Evolutionary conservation across 148 eudicot species (phyloP).

Genomic region (Rhododendron ferrugineum): DNA sequence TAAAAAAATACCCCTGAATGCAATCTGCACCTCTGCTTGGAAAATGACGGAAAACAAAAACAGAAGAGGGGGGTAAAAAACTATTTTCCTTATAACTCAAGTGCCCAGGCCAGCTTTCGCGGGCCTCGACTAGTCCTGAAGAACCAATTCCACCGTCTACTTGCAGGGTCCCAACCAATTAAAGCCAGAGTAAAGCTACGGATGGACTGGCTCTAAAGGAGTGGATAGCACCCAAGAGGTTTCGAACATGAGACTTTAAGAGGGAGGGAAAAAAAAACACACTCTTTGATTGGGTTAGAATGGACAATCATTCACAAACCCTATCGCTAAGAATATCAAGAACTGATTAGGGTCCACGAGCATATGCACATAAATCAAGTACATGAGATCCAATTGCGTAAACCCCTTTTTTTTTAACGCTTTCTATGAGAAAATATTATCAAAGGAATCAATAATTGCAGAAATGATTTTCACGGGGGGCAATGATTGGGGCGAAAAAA

Average conservation of each 20-base stretch:
- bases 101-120: neutral
- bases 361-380: neutral
- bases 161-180: neutral
- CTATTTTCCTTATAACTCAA: too few relatives aligned
- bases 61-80: neutral
- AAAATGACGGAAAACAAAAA: neutral
- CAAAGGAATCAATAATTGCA: neutral
- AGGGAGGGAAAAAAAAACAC: neutral
- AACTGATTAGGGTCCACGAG: neutral
- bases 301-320: neutral
- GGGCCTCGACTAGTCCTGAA: too few relatives aligned
- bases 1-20: neutral
- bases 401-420: neutral
- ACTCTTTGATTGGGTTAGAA: neutral
- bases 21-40: neutral
- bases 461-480: neutral
- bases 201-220: neutral
- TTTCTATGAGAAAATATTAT: neutral
- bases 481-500: neutral
- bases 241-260: too few relatives aligned
- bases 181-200: too few relatives aligned
- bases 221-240: neutral
- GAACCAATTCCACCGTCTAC: neutral
- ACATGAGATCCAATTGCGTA: slow-evolving; percentile 5
- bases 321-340: neutral